Conservation (phyloP, 1,284 basidiomycete species). For the Kwoniella shivajii region DNA sequence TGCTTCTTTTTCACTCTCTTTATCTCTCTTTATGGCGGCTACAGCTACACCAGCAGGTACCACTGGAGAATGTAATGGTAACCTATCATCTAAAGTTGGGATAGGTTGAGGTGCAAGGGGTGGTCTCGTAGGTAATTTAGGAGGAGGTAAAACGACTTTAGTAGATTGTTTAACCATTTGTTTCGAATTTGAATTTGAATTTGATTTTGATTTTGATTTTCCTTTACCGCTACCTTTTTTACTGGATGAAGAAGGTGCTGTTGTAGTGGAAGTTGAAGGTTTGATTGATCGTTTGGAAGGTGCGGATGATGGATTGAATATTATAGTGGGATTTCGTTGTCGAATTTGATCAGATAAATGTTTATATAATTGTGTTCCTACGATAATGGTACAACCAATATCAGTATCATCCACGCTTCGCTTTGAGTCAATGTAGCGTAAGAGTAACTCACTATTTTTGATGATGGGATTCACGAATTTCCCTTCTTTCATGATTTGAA, state of each 20-base stretch:
- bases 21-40: constrained; percentile 47
- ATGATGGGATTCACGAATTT: constrained; percentile 69
- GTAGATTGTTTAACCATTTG: not conserved
- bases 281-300: constrained; percentile 11
- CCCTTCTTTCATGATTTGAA: constrained; percentile 84
- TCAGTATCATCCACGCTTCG: not conserved
- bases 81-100: constrained; percentile 49
- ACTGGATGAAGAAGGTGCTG: not conserved
- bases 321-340: constrained; percentile 67
- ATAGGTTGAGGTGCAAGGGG: constrained; percentile 43
- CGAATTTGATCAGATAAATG: constrained; percentile 75
- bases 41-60: constrained; percentile 51
- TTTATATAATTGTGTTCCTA: constrained; percentile 82
- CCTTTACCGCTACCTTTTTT: not conserved
- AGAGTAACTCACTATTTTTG: constrained; percentile 69
- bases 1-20: constrained; percentile 51
- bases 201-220: not conserved
- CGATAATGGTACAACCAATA: not conserved
- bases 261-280: not conserved
- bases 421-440: not conserved
- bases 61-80: constrained; percentile 50
- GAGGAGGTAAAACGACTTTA: constrained; percentile 4
- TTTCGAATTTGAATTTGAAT: not conserved
- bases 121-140: constrained; percentile 33
- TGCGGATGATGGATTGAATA: constrained; percentile 59